Conservation (phyloP, 441 rosid species). For the Dalechampia spathulata region DNA sequence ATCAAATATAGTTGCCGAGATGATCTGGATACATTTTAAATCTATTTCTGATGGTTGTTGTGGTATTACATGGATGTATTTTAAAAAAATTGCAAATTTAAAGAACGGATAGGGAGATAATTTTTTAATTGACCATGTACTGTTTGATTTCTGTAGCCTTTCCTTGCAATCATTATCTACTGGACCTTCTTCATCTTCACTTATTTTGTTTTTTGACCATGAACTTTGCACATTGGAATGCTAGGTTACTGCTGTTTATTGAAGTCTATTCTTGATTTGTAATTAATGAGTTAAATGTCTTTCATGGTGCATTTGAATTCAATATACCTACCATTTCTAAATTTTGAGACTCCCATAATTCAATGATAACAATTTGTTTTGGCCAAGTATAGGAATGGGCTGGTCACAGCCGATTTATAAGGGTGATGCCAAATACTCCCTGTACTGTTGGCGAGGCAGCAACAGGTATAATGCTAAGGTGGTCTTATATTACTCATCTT, state of each 20-base stretch:
- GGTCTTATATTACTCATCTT: not conserved
- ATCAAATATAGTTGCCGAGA: too few species aligned
- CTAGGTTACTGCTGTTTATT: not conserved
- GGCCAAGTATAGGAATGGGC: slow-evolving; percentile 62
- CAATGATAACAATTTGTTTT: not conserved
- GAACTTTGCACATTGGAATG: too few species aligned
- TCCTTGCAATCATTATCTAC: too few species aligned
- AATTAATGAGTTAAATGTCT: not conserved
- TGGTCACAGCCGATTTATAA: slow-evolving; percentile 64
- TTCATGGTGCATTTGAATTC: not conserved
- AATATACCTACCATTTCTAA: not conserved
- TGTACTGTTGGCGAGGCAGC: slow-evolving; percentile 84
- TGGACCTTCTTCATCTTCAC: too few species aligned
- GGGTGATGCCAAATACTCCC: slow-evolving; percentile 95
- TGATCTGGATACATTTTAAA: too few species aligned
- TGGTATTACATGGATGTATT: too few species aligned
- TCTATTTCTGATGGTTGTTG: too few species aligned
- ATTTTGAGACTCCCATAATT: not conserved
- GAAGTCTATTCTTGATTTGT: not conserved
- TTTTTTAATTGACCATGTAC: too few species aligned
- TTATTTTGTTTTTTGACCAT: too few species aligned
- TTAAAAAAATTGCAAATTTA: too few species aligned
- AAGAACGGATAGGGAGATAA: too few species aligned
- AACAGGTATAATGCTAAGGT: slow-evolving; percentile 35
- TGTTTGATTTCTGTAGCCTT: too few species aligned